Base-by-base conservation (phyloP, 2,329 filamentous ascomycete species). In the Diplodia sapinea region DNA sequence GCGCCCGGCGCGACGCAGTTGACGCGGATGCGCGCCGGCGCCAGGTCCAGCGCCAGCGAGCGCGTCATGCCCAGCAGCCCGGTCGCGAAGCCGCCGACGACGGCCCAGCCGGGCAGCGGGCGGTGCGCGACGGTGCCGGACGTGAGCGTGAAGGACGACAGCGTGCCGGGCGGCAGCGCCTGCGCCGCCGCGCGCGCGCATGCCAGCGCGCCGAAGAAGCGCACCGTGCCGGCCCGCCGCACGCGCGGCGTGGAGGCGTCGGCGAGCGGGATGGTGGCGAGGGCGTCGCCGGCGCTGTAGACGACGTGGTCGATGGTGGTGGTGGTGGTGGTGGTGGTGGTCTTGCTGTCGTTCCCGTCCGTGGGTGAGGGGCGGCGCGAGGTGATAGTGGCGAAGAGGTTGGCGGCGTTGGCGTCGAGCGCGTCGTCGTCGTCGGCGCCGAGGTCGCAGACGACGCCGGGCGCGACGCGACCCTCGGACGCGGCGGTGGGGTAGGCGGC, bases 11-110 rank as follows among this genome's bases (percentile, higher is more conserved):
- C 80, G 1, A 91, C 85, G 0, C 84, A 73, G 73, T 91, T 91
- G 31, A 90, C 88, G 1, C 89, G 79, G 9, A 90, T 76, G 0
- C 31, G 23, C 23, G 23, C 31, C 1, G 89, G 89, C 70, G 82
- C 83, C 66, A 92, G 73, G 72, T 91, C 88, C 38, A 90, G 72
- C 1, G 89, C 89, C 40, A 91, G 77, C 3, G 81, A 83, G 1
- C 85, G 80, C 2, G 82, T 80, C 74, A 90, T 80, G 3, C 83
- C 82, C 61, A 87, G 80, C 7, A 86, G 70, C 0, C 83, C 87
- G 0, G 84, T 82, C 0, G 81, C 82, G 64, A 82, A 85, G 1
- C 78, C 77, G 0, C 80, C 80, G 1, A 86, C 70, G 23, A 87
- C 77, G 4, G 78, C 77, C 84, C 85, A 88, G 26, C 83, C 79